Percentiles rank a stretch among this genome's conserved stretches.
phyloP scores from a whole-genome alignment of 2,329 filamentous ascomycete species.

The Calycina marina region DNA sequence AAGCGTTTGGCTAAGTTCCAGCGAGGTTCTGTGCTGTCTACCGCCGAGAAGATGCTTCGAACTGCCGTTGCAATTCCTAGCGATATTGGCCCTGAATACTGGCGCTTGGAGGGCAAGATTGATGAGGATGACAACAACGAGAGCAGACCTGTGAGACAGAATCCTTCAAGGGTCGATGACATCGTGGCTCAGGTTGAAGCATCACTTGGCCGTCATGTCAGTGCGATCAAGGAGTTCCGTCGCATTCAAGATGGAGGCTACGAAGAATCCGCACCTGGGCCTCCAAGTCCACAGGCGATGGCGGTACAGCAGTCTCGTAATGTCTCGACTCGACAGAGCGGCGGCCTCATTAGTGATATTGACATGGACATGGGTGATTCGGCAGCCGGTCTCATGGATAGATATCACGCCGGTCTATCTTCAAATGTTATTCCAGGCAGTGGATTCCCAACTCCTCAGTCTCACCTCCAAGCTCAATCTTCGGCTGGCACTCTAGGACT shows the following conservation, averaged over 20 bases:
- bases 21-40: slow-evolving; percentile 51
- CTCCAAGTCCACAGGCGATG: slow-evolving; percentile 26
- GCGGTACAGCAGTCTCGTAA: slow-evolving; percentile 33
- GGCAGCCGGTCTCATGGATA: slow-evolving; percentile 49
- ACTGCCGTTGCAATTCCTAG: slow-evolving; percentile 40
- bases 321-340: slow-evolving; percentile 38
- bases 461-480: slow-evolving; percentile 43
- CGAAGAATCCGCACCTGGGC: slow-evolving; percentile 33
- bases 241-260: slow-evolving; percentile 68
- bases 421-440: slow-evolving; percentile 45
- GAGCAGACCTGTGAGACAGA: slow-evolving; percentile 14
- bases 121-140: slow-evolving; percentile 34
- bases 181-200: slow-evolving; percentile 63
- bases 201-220: slow-evolving; percentile 51
- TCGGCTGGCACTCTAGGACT: slow-evolving; percentile 38
- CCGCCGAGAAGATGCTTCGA: slow-evolving; percentile 64
- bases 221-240: slow-evolving; percentile 46
- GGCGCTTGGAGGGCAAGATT: slow-evolving; percentile 45
- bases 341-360: slow-evolving; percentile 40
- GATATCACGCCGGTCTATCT: slow-evolving; percentile 46
- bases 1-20: slow-evolving; percentile 62
- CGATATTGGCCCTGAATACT: slow-evolving; percentile 42
- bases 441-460: slow-evolving; percentile 38
- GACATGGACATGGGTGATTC: slow-evolving; percentile 51
- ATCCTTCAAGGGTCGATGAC: slow-evolving; percentile 44